Conservation (phyloP, 208 protist species). For the Naegleria lovaniensis region DNA sequence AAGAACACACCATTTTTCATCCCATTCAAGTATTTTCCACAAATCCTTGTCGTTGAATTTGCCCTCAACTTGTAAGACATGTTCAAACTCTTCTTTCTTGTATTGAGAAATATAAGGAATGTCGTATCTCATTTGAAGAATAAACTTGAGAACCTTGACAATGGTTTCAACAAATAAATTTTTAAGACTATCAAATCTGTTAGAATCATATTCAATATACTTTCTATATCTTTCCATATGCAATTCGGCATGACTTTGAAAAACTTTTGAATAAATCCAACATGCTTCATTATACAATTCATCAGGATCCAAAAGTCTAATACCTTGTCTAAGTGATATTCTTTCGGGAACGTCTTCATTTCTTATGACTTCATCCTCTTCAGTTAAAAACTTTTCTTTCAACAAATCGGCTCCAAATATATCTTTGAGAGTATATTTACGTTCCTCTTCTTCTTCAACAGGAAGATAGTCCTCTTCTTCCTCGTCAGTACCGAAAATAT, state of each 20-base stretch:
- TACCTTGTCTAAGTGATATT: conserved; percentile 17
- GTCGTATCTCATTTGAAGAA: not conserved
- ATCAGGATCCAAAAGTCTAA: not conserved
- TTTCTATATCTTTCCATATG: not conserved
- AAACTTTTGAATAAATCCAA: conserved; percentile 15
- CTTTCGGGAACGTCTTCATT: conserved; percentile 39
- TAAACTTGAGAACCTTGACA: not conserved
- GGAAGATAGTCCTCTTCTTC: not conserved
- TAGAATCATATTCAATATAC: not conserved
- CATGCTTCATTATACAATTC: conserved; percentile 8
- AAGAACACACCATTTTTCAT: conserved; percentile 40
- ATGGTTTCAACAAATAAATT: not conserved
- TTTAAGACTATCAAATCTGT: not conserved
- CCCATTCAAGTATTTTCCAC: conserved; percentile 40
- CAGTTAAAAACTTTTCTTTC: conserved; percentile 40
- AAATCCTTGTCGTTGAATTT: conserved; percentile 23
- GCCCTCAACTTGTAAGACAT: not conserved
- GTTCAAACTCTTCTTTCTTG: conserved; percentile 31
- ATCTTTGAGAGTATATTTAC: conserved; percentile 24
- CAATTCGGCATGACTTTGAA: not conserved
- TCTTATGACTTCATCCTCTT: conserved; percentile 40
- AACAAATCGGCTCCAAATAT: conserved; percentile 41
- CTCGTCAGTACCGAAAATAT: not conserved
- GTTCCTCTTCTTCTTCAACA: not conserved
- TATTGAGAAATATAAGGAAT: conserved; percentile 44